Evolutionary conservation across 176 grass and related monocot genomes (phyloP).

Genomic region (Elaeis guineensis): DNA sequence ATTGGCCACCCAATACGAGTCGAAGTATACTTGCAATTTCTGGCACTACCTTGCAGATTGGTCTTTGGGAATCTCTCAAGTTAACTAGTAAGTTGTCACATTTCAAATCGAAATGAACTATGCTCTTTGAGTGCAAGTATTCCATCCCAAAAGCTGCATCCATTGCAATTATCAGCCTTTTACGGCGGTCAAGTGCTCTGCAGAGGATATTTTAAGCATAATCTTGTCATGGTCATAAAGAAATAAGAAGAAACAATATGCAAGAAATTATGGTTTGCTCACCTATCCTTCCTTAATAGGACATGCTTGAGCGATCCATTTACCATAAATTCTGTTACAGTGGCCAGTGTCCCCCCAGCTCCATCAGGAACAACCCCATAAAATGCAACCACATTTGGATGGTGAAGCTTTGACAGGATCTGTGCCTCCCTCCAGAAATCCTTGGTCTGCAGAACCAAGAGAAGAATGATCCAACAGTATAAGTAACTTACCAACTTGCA

Average conservation of each 20-base stretch:
- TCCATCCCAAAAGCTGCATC: constrained; percentile 99
- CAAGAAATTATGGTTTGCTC: constrained; percentile 10
- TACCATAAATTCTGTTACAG: constrained; percentile 90
- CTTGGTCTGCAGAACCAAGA: constrained; percentile 44
- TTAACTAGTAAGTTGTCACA: constrained; percentile 96
- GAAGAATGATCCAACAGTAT: background rate
- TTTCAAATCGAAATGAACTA: constrained; percentile 98
- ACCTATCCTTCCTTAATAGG: constrained; percentile 84
- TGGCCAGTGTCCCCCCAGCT: constrained; percentile 83
- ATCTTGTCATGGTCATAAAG: constrained; percentile 15
- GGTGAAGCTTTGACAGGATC: constrained; percentile 91
- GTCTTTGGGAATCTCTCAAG: constrained; percentile 80
- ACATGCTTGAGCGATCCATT: constrained; percentile 96
- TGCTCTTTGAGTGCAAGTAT: constrained; percentile 95
- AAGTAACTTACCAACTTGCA: background rate
- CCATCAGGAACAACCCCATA: constrained; percentile 98
- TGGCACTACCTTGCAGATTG: constrained; percentile 92
- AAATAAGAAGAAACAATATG: constrained; percentile 7
- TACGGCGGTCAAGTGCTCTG: constrained; percentile 73
- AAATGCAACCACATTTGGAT: constrained; percentile 95
- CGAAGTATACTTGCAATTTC: background rate
- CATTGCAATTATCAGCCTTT: constrained; percentile 92
- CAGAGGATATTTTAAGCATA: constrained; percentile 24
- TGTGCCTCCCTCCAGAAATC: constrained; percentile 98
- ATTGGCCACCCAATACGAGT: no score